Evolutionary conservation across 805 yeast species (phyloP).

Genomic region (Monosporozyma servazzii): DNA sequence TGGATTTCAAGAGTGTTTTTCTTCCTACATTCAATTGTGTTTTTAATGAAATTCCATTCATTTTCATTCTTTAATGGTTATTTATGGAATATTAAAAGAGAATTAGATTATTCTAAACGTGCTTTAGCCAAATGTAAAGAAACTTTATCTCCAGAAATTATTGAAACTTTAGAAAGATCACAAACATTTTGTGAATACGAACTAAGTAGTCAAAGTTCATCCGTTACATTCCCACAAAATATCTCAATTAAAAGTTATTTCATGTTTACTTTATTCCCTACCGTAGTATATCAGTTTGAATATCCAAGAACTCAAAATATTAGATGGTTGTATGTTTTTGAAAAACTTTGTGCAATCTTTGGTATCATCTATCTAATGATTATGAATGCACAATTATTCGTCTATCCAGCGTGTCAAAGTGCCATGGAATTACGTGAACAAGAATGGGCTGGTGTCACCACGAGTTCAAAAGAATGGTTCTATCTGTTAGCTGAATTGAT

Average conservation of each 20-base stretch:
- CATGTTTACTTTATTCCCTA: slow-evolving; percentile 79
- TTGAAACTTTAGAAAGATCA: slow-evolving; percentile 36
- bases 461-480: slow-evolving; percentile 20
- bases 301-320: slow-evolving; percentile 69
- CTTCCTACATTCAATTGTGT: slow-evolving; percentile 73
- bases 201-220: slow-evolving; percentile 45
- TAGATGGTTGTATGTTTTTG: slow-evolving; percentile 57
- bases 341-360: slow-evolving; percentile 69
- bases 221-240: slow-evolving; percentile 56
- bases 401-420: slow-evolving; percentile 63
- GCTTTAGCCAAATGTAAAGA: slow-evolving; percentile 36
- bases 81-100: slow-evolving; percentile 55
- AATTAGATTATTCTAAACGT: slow-evolving; percentile 41
- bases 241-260: slow-evolving; percentile 59
- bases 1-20: slow-evolving; percentile 90
- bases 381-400: slow-evolving; percentile 59
- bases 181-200: slow-evolving; percentile 67
- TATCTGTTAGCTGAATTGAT: slow-evolving; percentile 56
- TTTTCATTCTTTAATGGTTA: slow-evolving; percentile 89
- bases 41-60: slow-evolving; percentile 93
- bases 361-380: slow-evolving; percentile 84
- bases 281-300: slow-evolving; percentile 71
- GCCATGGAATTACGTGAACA: slow-evolving; percentile 44
- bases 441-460: slow-evolving; percentile 16
- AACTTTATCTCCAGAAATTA: slow-evolving; percentile 15